Evolutionary conservation across 805 yeast species (phyloP).

Genomic region (Saturnispora dispora): DNA sequence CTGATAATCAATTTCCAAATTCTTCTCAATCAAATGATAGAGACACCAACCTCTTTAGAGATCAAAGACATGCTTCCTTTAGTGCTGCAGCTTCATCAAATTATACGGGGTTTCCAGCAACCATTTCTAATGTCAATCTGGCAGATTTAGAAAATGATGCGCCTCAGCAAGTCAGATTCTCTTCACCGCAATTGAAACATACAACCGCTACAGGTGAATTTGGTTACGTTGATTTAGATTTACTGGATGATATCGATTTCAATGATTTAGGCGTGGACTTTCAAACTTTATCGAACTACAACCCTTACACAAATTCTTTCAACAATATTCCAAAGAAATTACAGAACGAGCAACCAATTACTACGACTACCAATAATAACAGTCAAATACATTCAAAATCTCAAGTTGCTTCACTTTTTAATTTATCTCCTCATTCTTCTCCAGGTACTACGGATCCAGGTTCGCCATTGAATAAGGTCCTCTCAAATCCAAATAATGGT

Average conservation of each 20-base stretch:
- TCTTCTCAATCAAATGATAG: neutral
- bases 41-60: constrained; percentile 14
- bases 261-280: constrained; percentile 19
- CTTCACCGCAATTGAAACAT: constrained; percentile 58
- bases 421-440: neutral
- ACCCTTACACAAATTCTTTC: constrained; percentile 1
- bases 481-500: constrained; percentile 14
- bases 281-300: constrained; percentile 7
- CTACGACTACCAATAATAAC: neutral
- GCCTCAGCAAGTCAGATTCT: constrained; percentile 67
- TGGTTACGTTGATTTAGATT: constrained; percentile 27
- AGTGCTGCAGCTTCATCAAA: constrained; percentile 55
- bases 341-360: neutral
- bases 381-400: neutral
- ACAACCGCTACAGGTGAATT: constrained; percentile 24
- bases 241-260: constrained; percentile 19
- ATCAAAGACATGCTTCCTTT: constrained; percentile 47
- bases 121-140: constrained; percentile 6
- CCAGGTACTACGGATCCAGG: constrained; percentile 3
- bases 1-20: neutral
- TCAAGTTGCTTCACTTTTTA: neutral
- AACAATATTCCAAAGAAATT: neutral
- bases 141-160: constrained; percentile 28
- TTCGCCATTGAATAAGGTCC: constrained; percentile 10
- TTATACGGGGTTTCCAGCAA: constrained; percentile 36